Conservation (phyloP, 1,284 basidiomycete species). For the Lignosus rhinocerotis region DNA sequence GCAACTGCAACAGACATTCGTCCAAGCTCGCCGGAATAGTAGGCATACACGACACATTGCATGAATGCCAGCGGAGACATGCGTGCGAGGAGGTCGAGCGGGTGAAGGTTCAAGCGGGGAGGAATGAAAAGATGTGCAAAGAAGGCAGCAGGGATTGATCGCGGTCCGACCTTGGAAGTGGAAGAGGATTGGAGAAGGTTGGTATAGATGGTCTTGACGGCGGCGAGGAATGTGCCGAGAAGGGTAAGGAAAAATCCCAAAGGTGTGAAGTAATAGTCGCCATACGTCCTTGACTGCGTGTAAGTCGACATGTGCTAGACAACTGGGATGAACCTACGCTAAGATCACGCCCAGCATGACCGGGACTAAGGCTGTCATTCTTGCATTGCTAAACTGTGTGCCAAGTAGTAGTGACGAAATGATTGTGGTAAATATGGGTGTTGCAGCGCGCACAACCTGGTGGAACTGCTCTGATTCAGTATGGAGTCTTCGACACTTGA, state of each 20-base stretch:
- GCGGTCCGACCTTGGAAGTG: conserved; percentile 12
- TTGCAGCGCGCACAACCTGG: conserved; percentile 91
- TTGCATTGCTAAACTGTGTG: conserved; percentile 51
- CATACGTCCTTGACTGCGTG: conserved; percentile 70
- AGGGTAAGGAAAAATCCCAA: conserved; percentile 85
- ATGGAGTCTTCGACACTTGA: background rate
- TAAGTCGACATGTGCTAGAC: background rate
- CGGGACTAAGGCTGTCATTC: conserved; percentile 77
- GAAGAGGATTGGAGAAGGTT: conserved; percentile 69
- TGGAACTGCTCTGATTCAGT: conserved; percentile 69
- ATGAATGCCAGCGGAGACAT: conserved; percentile 89
- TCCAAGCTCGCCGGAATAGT: conserved; percentile 77
- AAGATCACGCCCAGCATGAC: conserved; percentile 91
- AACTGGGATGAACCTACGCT: conserved; percentile 62
- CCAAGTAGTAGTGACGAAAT: conserved; percentile 66
- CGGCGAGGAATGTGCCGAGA: conserved; percentile 85
- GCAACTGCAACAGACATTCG: conserved; percentile 44
- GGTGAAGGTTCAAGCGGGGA: conserved; percentile 63
- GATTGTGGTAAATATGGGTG: conserved; percentile 86
- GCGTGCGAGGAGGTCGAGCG: conserved; percentile 82
- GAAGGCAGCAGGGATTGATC: conserved; percentile 11
- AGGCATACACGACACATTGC: conserved; percentile 79
- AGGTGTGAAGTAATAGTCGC: conserved; percentile 86
- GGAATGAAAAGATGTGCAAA: conserved; percentile 36
- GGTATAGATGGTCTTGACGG: conserved; percentile 89